These are phyloP conservation scores for Neocallimastix lanati DNA, from an alignment of 192 early-diverging fungal genomes.

Conservation along the genomic window DNA sequence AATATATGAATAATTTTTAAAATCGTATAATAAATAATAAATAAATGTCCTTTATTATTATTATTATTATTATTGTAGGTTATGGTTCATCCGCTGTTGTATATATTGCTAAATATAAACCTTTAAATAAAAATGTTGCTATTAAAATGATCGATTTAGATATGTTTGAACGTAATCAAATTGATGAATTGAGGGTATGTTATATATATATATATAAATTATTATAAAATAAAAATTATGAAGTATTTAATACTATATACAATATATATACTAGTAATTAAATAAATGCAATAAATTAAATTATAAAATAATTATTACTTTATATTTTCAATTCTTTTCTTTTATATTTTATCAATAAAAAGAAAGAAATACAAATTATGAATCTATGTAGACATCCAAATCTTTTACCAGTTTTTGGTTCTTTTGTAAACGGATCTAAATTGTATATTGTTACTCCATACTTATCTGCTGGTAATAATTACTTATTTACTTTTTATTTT, in stretches of 20 bases:
- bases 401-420: conserved; percentile 61
- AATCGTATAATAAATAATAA: too few relatives aligned
- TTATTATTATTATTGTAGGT: too few relatives aligned
- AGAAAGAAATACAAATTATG: conserved; percentile 76
- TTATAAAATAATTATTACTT: too few relatives aligned
- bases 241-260: too few relatives aligned
- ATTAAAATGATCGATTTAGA: conserved; percentile 80
- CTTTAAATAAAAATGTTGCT: conserved; percentile 42
- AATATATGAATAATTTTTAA: too few relatives aligned
- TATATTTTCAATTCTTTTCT: too few relatives aligned
- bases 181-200: conserved; percentile 67
- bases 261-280: too few relatives aligned
- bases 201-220: too few relatives aligned
- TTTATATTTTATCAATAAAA: background rate
- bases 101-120: conserved; percentile 59
- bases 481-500: too few relatives aligned
- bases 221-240: too few relatives aligned
- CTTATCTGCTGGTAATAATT: conserved; percentile 41
- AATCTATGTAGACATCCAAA: conserved; percentile 67
- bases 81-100: conserved; percentile 77
- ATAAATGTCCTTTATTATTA: too few relatives aligned
- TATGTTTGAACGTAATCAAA: conserved; percentile 78
- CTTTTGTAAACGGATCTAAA: conserved; percentile 62
- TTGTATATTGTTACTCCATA: conserved; percentile 75
- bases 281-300: too few relatives aligned